Conservation (phyloP, 2,329 filamentous ascomycete genomes). For the Laburnicola sp. region DNA sequence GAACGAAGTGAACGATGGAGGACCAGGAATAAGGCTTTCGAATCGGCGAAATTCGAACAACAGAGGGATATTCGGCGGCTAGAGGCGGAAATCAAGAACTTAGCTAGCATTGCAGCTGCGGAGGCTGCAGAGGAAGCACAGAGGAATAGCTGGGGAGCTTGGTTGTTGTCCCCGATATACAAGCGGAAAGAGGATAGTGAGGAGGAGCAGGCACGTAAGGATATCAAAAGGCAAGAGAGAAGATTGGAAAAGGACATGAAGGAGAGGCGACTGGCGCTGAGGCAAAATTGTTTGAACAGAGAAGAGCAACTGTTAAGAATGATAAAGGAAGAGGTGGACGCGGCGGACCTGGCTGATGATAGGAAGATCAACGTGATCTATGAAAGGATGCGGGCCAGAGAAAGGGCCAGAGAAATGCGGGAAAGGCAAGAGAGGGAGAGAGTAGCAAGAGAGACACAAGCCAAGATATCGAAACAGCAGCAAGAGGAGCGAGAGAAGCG, state of each 20-base stretch:
- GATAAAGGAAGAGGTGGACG: constrained; percentile 18
- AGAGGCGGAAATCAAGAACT: constrained; percentile 30
- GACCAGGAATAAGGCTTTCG: constrained; percentile 19
- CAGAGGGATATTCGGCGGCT: constrained; percentile 25
- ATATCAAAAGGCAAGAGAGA: constrained; percentile 36
- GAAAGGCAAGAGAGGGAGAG: not conserved
- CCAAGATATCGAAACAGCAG: constrained; percentile 5
- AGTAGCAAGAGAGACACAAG: not conserved
- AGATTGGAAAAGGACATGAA: constrained; percentile 40
- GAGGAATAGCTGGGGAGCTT: constrained; percentile 39
- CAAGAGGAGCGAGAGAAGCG: not conserved
- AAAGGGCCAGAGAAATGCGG: no score
- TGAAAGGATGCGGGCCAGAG: not conserved
- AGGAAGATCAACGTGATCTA: constrained; percentile 14
- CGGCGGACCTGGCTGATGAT: constrained; percentile 22
- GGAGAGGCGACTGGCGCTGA: constrained; percentile 27
- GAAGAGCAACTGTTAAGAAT: constrained; percentile 13
- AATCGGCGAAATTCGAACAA: constrained; percentile 18
- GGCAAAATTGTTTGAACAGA: constrained; percentile 22
- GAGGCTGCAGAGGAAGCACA: constrained; percentile 33
- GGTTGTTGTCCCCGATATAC: constrained; percentile 31
- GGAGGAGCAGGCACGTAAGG: constrained; percentile 40
- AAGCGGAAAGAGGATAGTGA: constrained; percentile 34
- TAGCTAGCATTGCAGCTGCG: constrained; percentile 30
- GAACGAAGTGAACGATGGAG: constrained; percentile 36